phyloP scores from a whole-genome alignment of 192 early-diverging fungal species.

The Geranomyces michiganensis region DNA sequence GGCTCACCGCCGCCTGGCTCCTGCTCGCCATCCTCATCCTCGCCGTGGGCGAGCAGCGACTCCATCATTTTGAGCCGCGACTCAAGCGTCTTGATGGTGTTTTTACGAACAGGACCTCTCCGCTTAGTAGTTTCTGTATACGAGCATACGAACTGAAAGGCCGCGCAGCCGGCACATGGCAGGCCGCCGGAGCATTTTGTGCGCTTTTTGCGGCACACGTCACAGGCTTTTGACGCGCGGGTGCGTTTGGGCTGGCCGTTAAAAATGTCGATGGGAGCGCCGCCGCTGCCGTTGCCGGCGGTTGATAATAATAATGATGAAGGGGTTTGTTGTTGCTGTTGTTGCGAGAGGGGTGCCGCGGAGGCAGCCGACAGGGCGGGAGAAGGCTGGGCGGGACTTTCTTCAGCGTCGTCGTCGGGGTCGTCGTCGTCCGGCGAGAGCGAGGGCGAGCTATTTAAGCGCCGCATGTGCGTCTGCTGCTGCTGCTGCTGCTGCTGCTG shows the following conservation, averaged over 20 bases:
- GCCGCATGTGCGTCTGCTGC: too few species aligned
- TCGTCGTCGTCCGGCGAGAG: too few species aligned
- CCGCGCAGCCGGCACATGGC: conserved; percentile 26
- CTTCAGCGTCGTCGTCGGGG: too few species aligned
- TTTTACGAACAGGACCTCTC: conserved; percentile 24
- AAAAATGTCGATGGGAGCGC: not conserved
- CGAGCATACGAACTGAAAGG: conserved; percentile 23
- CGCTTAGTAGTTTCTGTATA: conserved; percentile 22
- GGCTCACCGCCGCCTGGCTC: too few species aligned
- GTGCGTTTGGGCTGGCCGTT: conserved; percentile 22
- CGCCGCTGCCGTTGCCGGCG: too few species aligned
- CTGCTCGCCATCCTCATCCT: not conserved
- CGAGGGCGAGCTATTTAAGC: too few species aligned
- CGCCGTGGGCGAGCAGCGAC: conserved; percentile 13
- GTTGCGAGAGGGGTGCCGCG: too few species aligned
- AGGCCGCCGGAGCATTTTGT: conserved; percentile 29
- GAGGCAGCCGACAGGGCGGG: too few species aligned
- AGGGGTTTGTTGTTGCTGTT: too few species aligned
- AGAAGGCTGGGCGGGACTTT: too few species aligned
- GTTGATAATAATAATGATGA: too few species aligned
- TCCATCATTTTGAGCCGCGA: conserved; percentile 27
- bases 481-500: too few species aligned
- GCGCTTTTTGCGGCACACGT: conserved; percentile 28
- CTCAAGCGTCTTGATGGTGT: conserved; percentile 30
- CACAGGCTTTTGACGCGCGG: conserved; percentile 30